phyloP scores from a whole-genome alignment of 2,329 filamentous ascomycete species.

The Simplicillium aogashimaense region DNA sequence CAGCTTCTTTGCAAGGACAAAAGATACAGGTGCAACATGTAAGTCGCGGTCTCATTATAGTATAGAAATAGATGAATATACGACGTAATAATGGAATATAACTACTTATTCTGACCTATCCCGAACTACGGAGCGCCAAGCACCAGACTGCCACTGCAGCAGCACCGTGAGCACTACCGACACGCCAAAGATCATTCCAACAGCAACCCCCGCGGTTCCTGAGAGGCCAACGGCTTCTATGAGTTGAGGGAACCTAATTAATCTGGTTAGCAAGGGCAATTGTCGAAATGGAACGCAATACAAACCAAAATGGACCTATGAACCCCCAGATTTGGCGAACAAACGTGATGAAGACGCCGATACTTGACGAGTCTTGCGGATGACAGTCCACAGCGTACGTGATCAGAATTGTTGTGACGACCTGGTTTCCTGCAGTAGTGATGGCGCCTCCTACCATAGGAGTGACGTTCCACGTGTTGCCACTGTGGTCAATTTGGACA shows the following conservation, averaged over 20 bases:
- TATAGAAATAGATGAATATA: too few relatives aligned
- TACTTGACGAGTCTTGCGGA: constrained; percentile 36
- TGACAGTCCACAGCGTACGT: constrained; percentile 53
- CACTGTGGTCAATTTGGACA: constrained; percentile 35
- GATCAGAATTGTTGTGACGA: constrained; percentile 49
- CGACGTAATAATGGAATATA: too few relatives aligned
- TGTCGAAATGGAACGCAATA: too few relatives aligned
- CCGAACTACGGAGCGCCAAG: too few relatives aligned
- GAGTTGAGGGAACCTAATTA: too few relatives aligned
- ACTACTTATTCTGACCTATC: too few relatives aligned
- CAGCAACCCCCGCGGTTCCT: constrained; percentile 11
- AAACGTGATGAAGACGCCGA: constrained; percentile 50
- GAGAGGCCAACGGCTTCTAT: constrained; percentile 44
- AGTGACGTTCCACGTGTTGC: constrained; percentile 42
- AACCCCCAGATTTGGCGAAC: constrained; percentile 16
- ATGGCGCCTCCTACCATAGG: constrained; percentile 44
- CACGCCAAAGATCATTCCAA: background rate
- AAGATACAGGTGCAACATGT: too few relatives aligned
- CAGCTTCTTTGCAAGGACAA: too few relatives aligned
- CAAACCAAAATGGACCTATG: too few relatives aligned
- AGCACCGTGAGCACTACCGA: constrained; percentile 1
- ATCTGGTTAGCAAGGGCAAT: too few relatives aligned
- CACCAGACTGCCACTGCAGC: background rate
- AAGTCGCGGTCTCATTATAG: too few relatives aligned
- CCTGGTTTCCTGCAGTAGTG: constrained; percentile 45